These are phyloP conservation scores for Petrea volubilis DNA, from an alignment of 257 asterid species.

Conservation along the genomic window DNA sequence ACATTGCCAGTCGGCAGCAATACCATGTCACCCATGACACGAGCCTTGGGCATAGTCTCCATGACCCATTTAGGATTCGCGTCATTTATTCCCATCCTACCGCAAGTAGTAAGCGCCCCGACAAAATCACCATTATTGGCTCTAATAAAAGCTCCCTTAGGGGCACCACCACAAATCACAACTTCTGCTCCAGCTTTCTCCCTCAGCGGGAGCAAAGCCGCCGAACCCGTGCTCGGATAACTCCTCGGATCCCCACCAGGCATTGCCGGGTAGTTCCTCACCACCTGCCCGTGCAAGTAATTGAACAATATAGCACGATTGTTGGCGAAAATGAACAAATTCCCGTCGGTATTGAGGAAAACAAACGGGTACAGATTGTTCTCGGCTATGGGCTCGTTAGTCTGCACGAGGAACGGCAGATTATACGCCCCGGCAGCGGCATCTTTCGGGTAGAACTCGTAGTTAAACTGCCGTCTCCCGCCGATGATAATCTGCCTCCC, in stretches of 20 bases:
- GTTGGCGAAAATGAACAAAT: slow-evolving; percentile 56
- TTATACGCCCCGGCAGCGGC: not conserved
- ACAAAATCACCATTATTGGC: slow-evolving; percentile 35
- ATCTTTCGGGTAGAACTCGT: slow-evolving; percentile 43
- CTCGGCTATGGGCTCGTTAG: slow-evolving; percentile 36
- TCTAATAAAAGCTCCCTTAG: slow-evolving; percentile 39
- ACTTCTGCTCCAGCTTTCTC: slow-evolving; percentile 30
- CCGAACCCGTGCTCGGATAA: slow-evolving; percentile 67
- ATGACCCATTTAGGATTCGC: slow-evolving; percentile 44
- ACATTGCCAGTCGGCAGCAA: slow-evolving; percentile 48
- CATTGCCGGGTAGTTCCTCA: slow-evolving; percentile 33
- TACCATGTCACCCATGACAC: slow-evolving; percentile 69
- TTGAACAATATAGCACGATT: slow-evolving; percentile 47
- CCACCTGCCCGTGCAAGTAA: slow-evolving; percentile 18
- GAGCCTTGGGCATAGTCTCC: slow-evolving; percentile 53
- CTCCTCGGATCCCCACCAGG: slow-evolving; percentile 62
- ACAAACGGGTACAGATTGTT: slow-evolving; percentile 56
- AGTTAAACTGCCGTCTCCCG: slow-evolving; percentile 44
- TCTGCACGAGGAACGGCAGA: slow-evolving; percentile 37
- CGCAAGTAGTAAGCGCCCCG: slow-evolving; percentile 51
- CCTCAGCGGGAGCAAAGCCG: slow-evolving; percentile 56
- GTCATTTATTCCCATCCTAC: slow-evolving; percentile 44
- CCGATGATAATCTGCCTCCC: slow-evolving; percentile 46
- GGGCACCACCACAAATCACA: slow-evolving; percentile 60
- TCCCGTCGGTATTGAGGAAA: slow-evolving; percentile 49